Conservation (phyloP, 1,284 basidiomycete species). For the Ustilago esculenta region DNA sequence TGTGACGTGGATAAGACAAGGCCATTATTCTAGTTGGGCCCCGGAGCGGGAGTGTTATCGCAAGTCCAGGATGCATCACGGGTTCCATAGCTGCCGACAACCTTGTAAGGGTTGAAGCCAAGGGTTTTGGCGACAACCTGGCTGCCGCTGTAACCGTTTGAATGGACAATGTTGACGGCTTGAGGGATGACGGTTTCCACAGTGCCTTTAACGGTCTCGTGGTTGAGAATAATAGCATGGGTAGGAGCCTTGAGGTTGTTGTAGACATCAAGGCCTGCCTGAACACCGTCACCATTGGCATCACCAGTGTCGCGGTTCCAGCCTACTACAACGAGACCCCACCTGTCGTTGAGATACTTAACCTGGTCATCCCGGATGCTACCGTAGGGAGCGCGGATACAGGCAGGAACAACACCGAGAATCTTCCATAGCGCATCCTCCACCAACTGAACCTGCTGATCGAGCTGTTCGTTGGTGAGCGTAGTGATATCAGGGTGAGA, state of each 20-base stretch:
- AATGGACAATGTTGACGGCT: constrained; percentile 44
- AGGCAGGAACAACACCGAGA: constrained; percentile 52
- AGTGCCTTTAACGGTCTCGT: constrained; percentile 55
- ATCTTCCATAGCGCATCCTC: constrained; percentile 60
- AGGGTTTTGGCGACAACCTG: constrained; percentile 39
- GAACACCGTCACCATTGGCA: constrained; percentile 37
- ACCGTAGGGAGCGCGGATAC: constrained; percentile 57
- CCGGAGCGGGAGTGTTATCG: constrained; percentile 39
- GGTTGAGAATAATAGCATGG: constrained; percentile 56
- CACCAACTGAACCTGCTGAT: constrained; percentile 50
- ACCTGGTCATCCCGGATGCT: constrained; percentile 39
- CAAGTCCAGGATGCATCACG: constrained; percentile 59
- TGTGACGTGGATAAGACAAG: too few species aligned
- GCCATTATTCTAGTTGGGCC: too few species aligned
- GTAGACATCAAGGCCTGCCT: constrained; percentile 38
- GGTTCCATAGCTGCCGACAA: constrained; percentile 22
- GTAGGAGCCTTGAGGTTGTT: constrained; percentile 37
- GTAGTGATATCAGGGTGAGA: constrained; percentile 43
- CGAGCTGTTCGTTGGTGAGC: constrained; percentile 47
- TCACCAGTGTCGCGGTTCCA: constrained; percentile 55
- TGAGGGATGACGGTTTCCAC: constrained; percentile 42
- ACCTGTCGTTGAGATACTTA: constrained; percentile 49
- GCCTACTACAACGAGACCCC: constrained; percentile 47
- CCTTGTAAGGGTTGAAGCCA: constrained; percentile 57
- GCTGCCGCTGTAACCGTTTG: constrained; percentile 49